phyloP scores from a whole-genome alignment of 306 rosid genomes.

The Cercis canadensis region DNA sequence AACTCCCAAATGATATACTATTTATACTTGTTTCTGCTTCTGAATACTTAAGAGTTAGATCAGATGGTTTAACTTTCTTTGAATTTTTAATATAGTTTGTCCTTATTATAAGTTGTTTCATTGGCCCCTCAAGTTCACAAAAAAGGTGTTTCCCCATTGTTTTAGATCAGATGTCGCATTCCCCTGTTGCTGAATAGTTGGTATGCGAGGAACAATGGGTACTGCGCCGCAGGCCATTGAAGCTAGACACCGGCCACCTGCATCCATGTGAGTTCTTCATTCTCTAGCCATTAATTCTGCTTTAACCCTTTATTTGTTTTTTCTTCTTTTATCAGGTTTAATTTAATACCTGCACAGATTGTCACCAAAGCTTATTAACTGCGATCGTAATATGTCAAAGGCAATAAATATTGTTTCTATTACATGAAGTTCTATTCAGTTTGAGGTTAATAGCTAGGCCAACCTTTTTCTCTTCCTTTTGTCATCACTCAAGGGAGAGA shows the following conservation, averaged over 20 bases:
- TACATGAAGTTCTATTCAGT: background rate
- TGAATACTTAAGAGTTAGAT: background rate
- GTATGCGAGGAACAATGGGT: conserved; percentile 71
- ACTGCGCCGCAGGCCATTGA: conserved; percentile 64
- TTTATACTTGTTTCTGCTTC: background rate
- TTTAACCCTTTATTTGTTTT: too few relatives aligned
- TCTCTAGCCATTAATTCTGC: background rate
- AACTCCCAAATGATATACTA: conserved; percentile 5
- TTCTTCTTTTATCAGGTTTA: too few relatives aligned
- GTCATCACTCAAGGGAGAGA: background rate
- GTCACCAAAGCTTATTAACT: background rate
- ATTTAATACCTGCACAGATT: too few relatives aligned
- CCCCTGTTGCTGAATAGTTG: conserved; percentile 35
- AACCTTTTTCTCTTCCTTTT: background rate
- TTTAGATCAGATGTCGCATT: conserved; percentile 52
- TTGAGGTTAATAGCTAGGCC: conserved; percentile 9
- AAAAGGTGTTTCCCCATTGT: background rate
- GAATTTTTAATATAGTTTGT: background rate
- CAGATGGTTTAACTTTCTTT: background rate
- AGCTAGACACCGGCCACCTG: conserved; percentile 67
- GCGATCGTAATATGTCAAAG: background rate
- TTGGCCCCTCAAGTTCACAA: background rate
- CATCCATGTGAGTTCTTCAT: conserved; percentile 70
- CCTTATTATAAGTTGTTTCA: too few relatives aligned
- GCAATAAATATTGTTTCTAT: background rate